Evolutionary conservation across 805 yeast genomes (phyloP), one percentile per base, ranked within the genome.

Genomic region (Starmerella stellata): DNA sequence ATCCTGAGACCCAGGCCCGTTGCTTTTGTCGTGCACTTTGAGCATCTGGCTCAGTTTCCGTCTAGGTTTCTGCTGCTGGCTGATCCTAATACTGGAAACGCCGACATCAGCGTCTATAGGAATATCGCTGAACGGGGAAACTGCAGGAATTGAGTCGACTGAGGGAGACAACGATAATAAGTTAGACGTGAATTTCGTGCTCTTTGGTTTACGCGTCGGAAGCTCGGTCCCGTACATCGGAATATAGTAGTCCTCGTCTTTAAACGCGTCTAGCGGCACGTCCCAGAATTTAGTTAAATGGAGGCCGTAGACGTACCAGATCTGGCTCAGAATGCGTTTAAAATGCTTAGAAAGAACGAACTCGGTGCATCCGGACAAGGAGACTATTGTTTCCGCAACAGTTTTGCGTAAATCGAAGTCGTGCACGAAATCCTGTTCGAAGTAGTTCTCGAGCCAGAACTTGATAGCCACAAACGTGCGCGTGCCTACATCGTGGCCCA

Each of bases 381-480:
- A 30, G 3, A 41, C 38, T 15, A 45, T 20, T 14, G 44, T 21
- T 14, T 32, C 42, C 9, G 48, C 47, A 5, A 30, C 47, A 19
- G 23, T 36, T 13, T 5, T 7, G 39, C 83, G 60, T 25, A 77
- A 57, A 38, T 66, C 62, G 17, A 59, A 48, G 35, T 69, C 64
- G 14, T 68, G 57, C 20, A 76, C 61, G 54, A 85, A 90, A 56
- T 90, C 96, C 53, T 80, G 87, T 31, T 73, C 66, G 51, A 82
- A 90, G 55, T 80, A 85, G 56, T 85, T 87, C 42, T 80, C 58
- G 16, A 87, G 56, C 93, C 96, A 87, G 60, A 81, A 93, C 51
- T 95, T 70, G 32, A 90, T 49, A 21, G 78, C 74, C 21, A 81
- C 94, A 61, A 85, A 87, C 0, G 93, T 76, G 50, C 96, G 66